Percentiles rank a stretch among this genome's conserved stretches.
These are phyloP conservation scores for Singerocomus rubriflavus DNA, from an alignment of 1,284 basidiomycete species.

Conservation along the genomic window DNA sequence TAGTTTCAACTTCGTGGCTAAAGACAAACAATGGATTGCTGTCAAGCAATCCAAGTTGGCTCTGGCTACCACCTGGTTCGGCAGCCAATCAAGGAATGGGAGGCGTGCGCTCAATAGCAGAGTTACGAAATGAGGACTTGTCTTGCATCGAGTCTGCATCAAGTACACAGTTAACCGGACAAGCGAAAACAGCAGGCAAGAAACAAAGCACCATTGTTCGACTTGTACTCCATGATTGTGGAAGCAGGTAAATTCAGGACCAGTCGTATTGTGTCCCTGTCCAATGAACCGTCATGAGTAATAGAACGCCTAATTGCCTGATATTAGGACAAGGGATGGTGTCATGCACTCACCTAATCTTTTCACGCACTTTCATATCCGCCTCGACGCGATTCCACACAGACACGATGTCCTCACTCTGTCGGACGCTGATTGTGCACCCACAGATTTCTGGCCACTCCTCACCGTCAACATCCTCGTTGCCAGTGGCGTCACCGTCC, in stretches of 20 bases:
- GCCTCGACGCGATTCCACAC: conserved; percentile 75
- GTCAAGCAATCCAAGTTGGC: not conserved
- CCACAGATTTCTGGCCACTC: conserved; percentile 80
- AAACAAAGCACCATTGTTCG: conserved; percentile 65
- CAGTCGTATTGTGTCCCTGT: conserved; percentile 65
- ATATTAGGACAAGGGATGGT: not conserved
- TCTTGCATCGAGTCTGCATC: conserved; percentile 75
- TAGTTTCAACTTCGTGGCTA: conserved; percentile 3
- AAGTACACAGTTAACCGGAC: not conserved
- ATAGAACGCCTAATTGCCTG: not conserved
- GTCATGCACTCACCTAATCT: conserved; percentile 60
- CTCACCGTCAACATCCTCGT: conserved; percentile 38
- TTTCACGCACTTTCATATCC: conserved; percentile 64
- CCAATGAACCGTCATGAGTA: not conserved
- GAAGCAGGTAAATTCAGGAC: conserved; percentile 66
- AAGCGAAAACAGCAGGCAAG: not conserved
- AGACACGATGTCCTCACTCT: conserved; percentile 79
- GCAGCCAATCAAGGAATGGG: conserved; percentile 23
- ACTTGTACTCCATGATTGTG: conserved; percentile 82
- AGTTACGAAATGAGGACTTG: conserved; percentile 74
- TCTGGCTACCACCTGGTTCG: not conserved
- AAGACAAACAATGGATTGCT: conserved; percentile 1
- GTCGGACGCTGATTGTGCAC: conserved; percentile 79
- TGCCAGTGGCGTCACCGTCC: conserved; percentile 30
- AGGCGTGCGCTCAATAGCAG: conserved; percentile 55